phyloP scores from a whole-genome alignment of 495 filamentous ascomycete species.

The Stereocaulon alpinum region DNA sequence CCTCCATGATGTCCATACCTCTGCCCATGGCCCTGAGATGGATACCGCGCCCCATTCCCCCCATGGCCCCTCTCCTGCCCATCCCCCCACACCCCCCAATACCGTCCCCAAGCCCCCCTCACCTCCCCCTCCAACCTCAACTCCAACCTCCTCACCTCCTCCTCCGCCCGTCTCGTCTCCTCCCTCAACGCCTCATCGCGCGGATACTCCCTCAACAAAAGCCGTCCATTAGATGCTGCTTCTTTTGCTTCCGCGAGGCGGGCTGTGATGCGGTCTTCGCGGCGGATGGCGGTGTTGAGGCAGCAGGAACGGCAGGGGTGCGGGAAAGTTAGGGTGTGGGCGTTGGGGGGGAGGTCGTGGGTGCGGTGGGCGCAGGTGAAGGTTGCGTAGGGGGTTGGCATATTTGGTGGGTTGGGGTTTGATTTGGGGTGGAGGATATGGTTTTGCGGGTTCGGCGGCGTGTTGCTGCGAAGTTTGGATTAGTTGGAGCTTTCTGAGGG shows the following conservation, averaged over 20 bases:
- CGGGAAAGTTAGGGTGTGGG: not conserved
- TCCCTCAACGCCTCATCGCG: not conserved
- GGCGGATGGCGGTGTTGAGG: constrained; percentile 23
- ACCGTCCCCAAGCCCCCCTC: not conserved
- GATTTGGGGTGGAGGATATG: not conserved
- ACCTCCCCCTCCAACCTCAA: not conserved
- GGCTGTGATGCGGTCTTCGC: constrained; percentile 2
- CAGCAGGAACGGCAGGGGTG: constrained; percentile 14
- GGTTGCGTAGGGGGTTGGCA: not conserved
- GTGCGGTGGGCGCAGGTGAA: not conserved
- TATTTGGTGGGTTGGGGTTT: constrained; percentile 9
- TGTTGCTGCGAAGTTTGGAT: not conserved
- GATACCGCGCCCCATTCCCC: not conserved
- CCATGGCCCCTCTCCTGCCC: not conserved
- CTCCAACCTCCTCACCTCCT: not conserved
- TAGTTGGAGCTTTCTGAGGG: not conserved
- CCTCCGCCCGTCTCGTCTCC: not conserved
- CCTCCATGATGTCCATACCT: not conserved
- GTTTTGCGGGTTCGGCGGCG: not conserved
- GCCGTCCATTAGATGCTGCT: too few species aligned
- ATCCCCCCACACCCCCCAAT: not conserved
- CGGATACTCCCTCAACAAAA: too few species aligned
- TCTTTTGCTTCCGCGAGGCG: too few species aligned
- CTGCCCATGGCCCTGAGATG: too few species aligned
- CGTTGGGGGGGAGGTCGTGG: not conserved